phyloP scores from a whole-genome alignment of 2,329 filamentous ascomycete species.

The Colletotrichum theobromicola region DNA sequence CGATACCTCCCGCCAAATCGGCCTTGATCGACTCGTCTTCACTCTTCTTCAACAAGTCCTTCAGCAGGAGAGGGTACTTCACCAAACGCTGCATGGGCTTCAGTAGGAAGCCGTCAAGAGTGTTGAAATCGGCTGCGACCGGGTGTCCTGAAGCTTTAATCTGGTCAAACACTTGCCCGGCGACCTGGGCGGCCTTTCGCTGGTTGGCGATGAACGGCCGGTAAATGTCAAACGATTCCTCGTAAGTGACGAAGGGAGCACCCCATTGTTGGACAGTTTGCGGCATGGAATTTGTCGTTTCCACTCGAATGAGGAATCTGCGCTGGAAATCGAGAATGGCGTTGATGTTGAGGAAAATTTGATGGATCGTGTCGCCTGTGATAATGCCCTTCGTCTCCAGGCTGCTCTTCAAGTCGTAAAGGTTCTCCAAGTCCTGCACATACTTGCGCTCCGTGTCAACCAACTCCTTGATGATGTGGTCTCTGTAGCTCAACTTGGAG shows the following conservation, averaged over 20 bases:
- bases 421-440: conserved; percentile 92
- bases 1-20: conserved; percentile 79
- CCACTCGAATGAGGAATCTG: conserved; percentile 91
- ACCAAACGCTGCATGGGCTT: conserved; percentile 96
- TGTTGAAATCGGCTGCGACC: conserved; percentile 87
- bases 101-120: conserved; percentile 87
- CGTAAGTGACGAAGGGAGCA: conserved; percentile 83
- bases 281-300: conserved; percentile 89
- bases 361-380: conserved; percentile 87
- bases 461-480: conserved; percentile 90
- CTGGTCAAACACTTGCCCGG: conserved; percentile 85
- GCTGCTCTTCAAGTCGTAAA: conserved; percentile 90
- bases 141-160: conserved; percentile 76
- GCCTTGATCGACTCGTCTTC: conserved; percentile 73
- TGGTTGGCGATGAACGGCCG: conserved; percentile 98
- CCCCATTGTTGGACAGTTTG: conserved; percentile 87
- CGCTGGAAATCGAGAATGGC: conserved; percentile 94
- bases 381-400: conserved; percentile 88
- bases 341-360: conserved; percentile 97
- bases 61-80: conserved; percentile 91
- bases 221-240: conserved; percentile 90
- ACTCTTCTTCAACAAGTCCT: conserved; percentile 87
- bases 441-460: conserved; percentile 97
- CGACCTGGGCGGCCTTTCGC: conserved; percentile 85
- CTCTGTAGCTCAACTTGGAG: conserved; percentile 74